phyloP scores from a whole-genome alignment of 257 asterid species.

The Marsdenia floribunda region DNA sequence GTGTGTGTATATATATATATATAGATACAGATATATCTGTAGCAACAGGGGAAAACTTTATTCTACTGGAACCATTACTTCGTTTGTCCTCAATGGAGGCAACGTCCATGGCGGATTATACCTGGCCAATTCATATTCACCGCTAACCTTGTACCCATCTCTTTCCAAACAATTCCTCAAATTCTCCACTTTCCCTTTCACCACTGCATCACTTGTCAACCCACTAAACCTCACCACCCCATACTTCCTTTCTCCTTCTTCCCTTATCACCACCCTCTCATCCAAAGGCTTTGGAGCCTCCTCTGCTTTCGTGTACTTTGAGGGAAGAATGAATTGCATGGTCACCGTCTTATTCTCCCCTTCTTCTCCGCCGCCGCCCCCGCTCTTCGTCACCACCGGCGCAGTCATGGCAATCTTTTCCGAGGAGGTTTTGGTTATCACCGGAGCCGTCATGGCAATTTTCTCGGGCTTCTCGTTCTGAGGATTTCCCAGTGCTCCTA shows the following conservation, averaged over 20 bases:
- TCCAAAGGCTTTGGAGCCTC: constrained; percentile 90
- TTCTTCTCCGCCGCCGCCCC: constrained; percentile 6
- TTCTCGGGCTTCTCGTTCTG: constrained; percentile 62
- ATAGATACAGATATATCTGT: not conserved
- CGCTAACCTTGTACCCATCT: constrained; percentile 61
- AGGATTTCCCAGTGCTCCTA: constrained; percentile 76
- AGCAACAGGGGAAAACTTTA: not conserved
- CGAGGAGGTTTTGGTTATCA: constrained; percentile 48
- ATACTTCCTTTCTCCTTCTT: constrained; percentile 74
- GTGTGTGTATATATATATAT: too few species aligned
- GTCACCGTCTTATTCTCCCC: constrained; percentile 43
- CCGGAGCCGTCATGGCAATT: constrained; percentile 82
- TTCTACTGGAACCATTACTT: constrained; percentile 79
- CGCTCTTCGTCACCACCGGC: constrained; percentile 67
- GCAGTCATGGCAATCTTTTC: constrained; percentile 72
- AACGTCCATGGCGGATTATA: constrained; percentile 91
- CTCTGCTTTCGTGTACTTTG: constrained; percentile 53
- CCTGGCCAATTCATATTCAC: constrained; percentile 80
- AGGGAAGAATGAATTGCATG: constrained; percentile 76
- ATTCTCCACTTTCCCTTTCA: constrained; percentile 57
- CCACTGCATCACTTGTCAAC: constrained; percentile 55
- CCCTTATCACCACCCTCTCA: constrained; percentile 65
- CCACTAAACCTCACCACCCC: constrained; percentile 81
- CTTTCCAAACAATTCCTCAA: constrained; percentile 57
- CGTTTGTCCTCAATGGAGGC: constrained; percentile 77